Percentiles rank a stretch among this genome's conserved stretches.
These are phyloP conservation scores for Metschnikowia chrysomelidarum DNA, from an alignment of 805 yeast species.

Conservation along the genomic window DNA sequence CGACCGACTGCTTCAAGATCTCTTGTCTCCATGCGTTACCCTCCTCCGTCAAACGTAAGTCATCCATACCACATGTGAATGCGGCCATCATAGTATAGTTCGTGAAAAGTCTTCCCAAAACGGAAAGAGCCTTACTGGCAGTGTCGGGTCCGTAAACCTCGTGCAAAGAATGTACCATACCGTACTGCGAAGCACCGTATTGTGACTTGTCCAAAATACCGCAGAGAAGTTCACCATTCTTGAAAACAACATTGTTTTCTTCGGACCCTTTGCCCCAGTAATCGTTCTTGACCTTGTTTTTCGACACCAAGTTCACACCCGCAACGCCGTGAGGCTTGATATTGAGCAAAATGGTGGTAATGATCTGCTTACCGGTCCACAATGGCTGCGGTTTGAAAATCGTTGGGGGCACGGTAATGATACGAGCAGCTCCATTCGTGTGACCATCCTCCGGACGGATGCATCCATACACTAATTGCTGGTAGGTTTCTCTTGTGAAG, in stretches of 20 bases:
- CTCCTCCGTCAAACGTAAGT: conserved; percentile 82
- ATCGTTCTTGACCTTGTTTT: conserved; percentile 88
- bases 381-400: conserved; percentile 79
- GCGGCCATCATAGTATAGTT: conserved; percentile 90
- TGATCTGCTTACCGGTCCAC: conserved; percentile 98
- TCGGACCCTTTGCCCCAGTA: conserved; percentile 87
- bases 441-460: conserved; percentile 98
- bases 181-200: conserved; percentile 96
- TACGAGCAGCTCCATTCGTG: conserved; percentile 59
- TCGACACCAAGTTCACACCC: conserved; percentile 80
- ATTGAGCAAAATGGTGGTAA: conserved; percentile 86
- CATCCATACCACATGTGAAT: conserved; percentile 99
- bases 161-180: conserved; percentile 93
- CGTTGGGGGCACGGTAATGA: conserved; percentile 87
- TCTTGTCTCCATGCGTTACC: conserved; percentile 90
- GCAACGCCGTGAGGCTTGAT: conserved; percentile 86
- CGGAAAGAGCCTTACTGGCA: conserved; percentile 87
- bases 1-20: conserved; percentile 71
- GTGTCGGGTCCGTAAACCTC: conserved; percentile 91
- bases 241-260: conserved; percentile 85
- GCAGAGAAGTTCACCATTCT: conserved; percentile 80
- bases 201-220: conserved; percentile 98
- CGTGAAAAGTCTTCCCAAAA: conserved; percentile 93
- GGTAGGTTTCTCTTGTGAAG: conserved; percentile 88
- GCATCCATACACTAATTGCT: conserved; percentile 91